Evolutionary conservation across 306 rosid species (phyloP), one percentile per base, ranked within the genome.

Genomic region (Aeschynomene evenia): DNA sequence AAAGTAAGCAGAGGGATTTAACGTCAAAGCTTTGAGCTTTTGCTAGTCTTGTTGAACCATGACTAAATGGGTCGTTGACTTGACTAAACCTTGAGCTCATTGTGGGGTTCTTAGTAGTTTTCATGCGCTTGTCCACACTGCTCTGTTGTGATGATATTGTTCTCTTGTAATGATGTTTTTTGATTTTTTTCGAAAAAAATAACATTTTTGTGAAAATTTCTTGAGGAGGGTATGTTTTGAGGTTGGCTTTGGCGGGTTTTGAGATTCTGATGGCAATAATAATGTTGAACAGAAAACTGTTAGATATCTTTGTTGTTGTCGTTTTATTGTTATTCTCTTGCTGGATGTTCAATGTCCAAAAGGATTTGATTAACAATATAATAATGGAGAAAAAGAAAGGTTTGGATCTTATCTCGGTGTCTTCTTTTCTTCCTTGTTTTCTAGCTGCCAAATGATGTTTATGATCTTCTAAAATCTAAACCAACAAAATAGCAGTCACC

Each of bases 91-190:
- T 49, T 2, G 1, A 40, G 34, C 42, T 74, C 60, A 18, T 12
- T 64, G 26, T 11, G 31, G 7, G 15, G 53, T 40, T 9, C 45
- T 52, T 54, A 13, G 37, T 54, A 13, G 37, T 51, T 56, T 81
- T 79, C 77, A 71, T 77, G 82, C 67, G 63, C 70, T 71, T 74
- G 45, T 20, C 26, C 53, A 12, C 55, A 58, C 11, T 68, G 64
- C 39, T 59, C 1, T 11, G 11, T 49, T 57, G 34, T 37, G 11
- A 39, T 20, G 24, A 40, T 22, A 37, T 66, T 67, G 43, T 39
- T 64, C 9, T 9, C 68, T 62, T 33, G 69, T 13, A 74, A 22
- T 68, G 28, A 39, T 9, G 0, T 73, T 0, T 23, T 37, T 39
- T 8, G 0, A 0, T 52, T 12, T 62, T 4, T n/a, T 5, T 42